These are phyloP conservation scores for Sordariomycetes sp. DNA, from an alignment of 2,329 filamentous ascomycete species.

Conservation along the genomic window DNA sequence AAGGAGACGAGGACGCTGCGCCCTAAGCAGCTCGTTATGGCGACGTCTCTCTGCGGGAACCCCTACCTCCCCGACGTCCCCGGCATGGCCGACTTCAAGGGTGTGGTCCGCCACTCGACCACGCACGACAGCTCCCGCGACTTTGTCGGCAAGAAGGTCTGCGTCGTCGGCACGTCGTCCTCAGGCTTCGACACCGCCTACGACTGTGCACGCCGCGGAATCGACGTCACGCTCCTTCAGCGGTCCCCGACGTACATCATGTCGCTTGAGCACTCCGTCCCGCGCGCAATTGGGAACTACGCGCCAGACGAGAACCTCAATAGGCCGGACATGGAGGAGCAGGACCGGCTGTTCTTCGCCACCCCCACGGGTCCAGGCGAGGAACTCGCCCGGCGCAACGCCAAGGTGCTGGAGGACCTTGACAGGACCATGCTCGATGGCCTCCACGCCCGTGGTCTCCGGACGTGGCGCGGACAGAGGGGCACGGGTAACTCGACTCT, in stretches of 20 bases:
- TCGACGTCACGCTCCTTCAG: background rate
- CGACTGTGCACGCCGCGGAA: background rate
- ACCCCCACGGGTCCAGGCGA: conserved; percentile 38
- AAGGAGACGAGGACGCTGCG: conserved; percentile 5
- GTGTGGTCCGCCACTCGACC: conserved; percentile 62
- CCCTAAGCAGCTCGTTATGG: background rate
- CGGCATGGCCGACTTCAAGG: conserved; percentile 58
- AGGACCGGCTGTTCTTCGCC: conserved; percentile 36
- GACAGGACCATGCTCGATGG: conserved; percentile 1
- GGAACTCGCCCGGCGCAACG: conserved; percentile 7
- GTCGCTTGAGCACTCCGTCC: conserved; percentile 15
- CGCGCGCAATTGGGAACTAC: conserved; percentile 13
- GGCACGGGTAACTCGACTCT: conserved; percentile 16
- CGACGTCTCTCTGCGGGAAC: conserved; percentile 43
- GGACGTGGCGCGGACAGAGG: conserved; percentile 19
- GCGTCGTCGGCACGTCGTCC: background rate
- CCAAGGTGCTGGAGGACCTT: conserved; percentile 8
- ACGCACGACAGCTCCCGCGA: conserved; percentile 17
- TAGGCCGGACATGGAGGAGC: conserved; percentile 36
- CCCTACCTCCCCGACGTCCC: conserved; percentile 59
- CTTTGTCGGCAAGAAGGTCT: background rate
- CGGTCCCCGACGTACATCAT: conserved; percentile 17
- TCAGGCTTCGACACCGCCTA: background rate
- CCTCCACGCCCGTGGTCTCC: conserved; percentile 11
- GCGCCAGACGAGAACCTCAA: conserved; percentile 18